Percentiles rank a stretch among this genome's conserved stretches.
These are phyloP conservation scores for Raphanus raphanistrum DNA, from an alignment of 345 rosid genomes.

Conservation along the genomic window DNA sequence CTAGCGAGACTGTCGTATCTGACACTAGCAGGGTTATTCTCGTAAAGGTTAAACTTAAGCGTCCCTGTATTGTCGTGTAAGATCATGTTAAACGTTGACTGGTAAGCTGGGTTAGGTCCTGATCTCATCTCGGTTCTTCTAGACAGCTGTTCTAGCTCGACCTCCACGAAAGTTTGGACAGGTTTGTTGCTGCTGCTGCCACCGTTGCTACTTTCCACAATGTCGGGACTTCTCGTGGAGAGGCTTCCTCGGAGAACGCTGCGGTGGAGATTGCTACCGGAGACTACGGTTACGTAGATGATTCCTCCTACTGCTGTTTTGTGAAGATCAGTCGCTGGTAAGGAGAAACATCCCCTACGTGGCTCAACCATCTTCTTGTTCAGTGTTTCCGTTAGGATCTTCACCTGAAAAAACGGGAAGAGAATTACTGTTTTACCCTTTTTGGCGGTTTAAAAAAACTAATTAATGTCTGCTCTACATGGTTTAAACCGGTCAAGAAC, in stretches of 20 bases:
- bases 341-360: slow-evolving; percentile 68
- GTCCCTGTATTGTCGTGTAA: slow-evolving; percentile 77
- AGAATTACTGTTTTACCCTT: slow-evolving; percentile 1
- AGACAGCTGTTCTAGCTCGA: slow-evolving; percentile 78
- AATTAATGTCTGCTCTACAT: too few relatives aligned
- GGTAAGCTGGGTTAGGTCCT: slow-evolving; percentile 75
- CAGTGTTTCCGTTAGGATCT: slow-evolving; percentile 73
- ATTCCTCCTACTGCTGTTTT: slow-evolving; percentile 86
- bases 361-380: slow-evolving; percentile 96
- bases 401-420: slow-evolving; percentile 48
- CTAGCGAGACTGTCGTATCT: slow-evolving; percentile 71
- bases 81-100: slow-evolving; percentile 89
- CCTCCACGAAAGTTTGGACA: slow-evolving; percentile 84
- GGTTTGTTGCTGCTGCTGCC: slow-evolving; percentile 45
- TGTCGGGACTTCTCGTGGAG: slow-evolving; percentile 54
- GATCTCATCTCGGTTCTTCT: slow-evolving; percentile 63
- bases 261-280: slow-evolving; percentile 67
- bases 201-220: slow-evolving; percentile 40
- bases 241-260: slow-evolving; percentile 62
- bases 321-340: slow-evolving; percentile 75
- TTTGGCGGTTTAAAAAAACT: slow-evolving; percentile 4
- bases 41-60: slow-evolving; percentile 69
- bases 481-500: too few relatives aligned
- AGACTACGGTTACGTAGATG: slow-evolving; percentile 68
- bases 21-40: slow-evolving; percentile 57